A percentile compares a stretch with the other conserved stretches of the same genome.
Conservation (phyloP, 306 rosid genomes). For the Vigna trinervia region DNA sequence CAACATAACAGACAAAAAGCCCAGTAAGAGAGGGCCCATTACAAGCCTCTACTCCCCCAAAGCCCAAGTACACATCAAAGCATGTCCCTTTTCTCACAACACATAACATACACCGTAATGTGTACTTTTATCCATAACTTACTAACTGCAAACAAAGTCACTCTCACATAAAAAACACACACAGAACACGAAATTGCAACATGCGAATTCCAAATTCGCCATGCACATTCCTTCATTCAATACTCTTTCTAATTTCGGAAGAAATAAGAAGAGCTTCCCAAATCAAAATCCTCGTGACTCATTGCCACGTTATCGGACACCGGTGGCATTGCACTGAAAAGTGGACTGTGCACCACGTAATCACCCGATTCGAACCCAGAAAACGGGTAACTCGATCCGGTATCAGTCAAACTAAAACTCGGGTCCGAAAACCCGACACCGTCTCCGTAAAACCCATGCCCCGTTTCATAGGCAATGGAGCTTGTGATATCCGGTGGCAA, state of each 20-base stretch:
- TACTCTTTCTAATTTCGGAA: conserved; percentile 14
- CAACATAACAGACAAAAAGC: not conserved
- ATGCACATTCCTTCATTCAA: not conserved
- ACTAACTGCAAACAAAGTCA: not conserved
- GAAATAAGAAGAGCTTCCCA: conserved; percentile 44
- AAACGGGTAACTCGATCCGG: conserved; percentile 17
- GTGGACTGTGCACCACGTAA: conserved; percentile 42
- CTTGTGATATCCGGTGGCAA: conserved; percentile 64
- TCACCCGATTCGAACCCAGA: conserved; percentile 17
- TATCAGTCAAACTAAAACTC: no score
- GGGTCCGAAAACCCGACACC: conserved; percentile 1
- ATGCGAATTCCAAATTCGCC: not conserved
- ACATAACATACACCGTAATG: not conserved
- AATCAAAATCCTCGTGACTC: conserved; percentile 39
- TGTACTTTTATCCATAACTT: not conserved
- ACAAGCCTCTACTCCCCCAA: conserved; percentile 16
- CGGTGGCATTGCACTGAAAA: conserved; percentile 44
- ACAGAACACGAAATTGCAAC: conserved; percentile 1
- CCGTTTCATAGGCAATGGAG: conserved; percentile 46
- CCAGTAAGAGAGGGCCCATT: conserved; percentile 26
- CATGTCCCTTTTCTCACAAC: not conserved
- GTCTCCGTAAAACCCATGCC: not conserved
- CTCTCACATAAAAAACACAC: not conserved
- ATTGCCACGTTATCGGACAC: conserved; percentile 33
- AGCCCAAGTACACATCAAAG: conserved; percentile 37